Conservation (phyloP, 441 rosid genomes). For the Syzygium malaccense region DNA sequence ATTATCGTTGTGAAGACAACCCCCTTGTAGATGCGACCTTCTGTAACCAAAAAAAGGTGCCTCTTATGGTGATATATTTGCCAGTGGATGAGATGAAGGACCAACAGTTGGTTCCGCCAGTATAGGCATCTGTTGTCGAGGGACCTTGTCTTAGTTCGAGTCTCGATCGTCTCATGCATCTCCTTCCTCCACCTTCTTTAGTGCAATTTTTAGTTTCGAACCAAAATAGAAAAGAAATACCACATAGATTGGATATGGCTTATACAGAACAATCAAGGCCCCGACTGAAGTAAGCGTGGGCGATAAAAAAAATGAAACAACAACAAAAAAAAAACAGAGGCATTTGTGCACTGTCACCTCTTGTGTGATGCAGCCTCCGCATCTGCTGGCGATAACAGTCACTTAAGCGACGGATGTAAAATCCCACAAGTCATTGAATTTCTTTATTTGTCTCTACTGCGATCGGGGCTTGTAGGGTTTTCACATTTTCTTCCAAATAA, state of each 20-base stretch:
- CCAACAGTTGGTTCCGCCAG: neutral
- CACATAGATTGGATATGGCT: neutral
- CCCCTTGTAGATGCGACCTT: too few relatives aligned
- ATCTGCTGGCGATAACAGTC: neutral
- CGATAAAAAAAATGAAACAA: neutral
- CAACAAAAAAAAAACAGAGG: neutral
- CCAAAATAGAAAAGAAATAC: neutral
- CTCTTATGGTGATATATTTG: too few relatives aligned
- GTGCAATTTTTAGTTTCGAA: neutral
- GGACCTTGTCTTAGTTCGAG: neutral
- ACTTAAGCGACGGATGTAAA: neutral
- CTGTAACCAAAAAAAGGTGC: too few relatives aligned
- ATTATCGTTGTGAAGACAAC: too few relatives aligned
- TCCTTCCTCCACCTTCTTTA: neutral
- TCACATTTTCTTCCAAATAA: neutral
- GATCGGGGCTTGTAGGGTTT: neutral
- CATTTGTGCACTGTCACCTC: neutral
- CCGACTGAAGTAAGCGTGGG: neutral
- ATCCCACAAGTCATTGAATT: neutral
- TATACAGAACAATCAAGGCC: neutral
- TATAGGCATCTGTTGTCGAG: neutral
- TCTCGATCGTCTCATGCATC: neutral
- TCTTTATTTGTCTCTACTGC: neutral
- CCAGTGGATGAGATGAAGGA: too few relatives aligned
- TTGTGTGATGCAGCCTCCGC: neutral